These are phyloP conservation scores for Rhodamnia argentea DNA, from an alignment of 345 rosid species.

Conservation along the genomic window DNA sequence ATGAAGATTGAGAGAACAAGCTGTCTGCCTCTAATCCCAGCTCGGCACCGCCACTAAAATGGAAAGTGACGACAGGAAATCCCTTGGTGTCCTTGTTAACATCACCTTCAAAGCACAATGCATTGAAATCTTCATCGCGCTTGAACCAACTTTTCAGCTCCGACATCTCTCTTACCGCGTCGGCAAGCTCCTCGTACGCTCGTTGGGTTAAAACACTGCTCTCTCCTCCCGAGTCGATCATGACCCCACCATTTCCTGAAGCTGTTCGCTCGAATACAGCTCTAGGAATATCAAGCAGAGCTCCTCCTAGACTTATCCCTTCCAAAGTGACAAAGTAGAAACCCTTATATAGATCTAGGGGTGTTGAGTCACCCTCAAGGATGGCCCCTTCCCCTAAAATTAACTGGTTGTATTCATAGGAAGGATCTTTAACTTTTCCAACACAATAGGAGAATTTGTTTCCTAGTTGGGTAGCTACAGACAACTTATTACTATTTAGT, in stretches of 20 bases:
- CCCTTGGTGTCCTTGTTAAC: neutral
- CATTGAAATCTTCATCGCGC: neutral
- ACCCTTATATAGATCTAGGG: neutral
- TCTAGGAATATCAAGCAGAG: neutral
- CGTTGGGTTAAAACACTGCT: neutral
- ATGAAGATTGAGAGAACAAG: neutral
- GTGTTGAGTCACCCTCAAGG: neutral
- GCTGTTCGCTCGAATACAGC: neutral
- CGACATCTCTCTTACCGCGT: neutral
- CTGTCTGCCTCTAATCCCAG: neutral
- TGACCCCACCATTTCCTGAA: neutral
- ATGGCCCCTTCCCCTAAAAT: neutral
- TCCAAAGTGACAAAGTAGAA: neutral
- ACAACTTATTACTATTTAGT: neutral
- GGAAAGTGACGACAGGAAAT: neutral
- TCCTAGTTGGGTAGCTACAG: neutral
- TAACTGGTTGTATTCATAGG: neutral
- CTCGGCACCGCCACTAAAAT: neutral
- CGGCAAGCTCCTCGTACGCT: neutral
- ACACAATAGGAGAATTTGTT: neutral
- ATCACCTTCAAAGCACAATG: neutral
- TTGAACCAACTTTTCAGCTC: neutral
- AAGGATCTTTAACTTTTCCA: neutral
- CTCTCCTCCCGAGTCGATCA: neutral
- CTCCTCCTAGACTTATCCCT: neutral